Percentiles rank a stretch among this genome's conserved stretches.
Conservation (phyloP, 192 early-diverging fungal genomes). For the Podila verticillata region DNA sequence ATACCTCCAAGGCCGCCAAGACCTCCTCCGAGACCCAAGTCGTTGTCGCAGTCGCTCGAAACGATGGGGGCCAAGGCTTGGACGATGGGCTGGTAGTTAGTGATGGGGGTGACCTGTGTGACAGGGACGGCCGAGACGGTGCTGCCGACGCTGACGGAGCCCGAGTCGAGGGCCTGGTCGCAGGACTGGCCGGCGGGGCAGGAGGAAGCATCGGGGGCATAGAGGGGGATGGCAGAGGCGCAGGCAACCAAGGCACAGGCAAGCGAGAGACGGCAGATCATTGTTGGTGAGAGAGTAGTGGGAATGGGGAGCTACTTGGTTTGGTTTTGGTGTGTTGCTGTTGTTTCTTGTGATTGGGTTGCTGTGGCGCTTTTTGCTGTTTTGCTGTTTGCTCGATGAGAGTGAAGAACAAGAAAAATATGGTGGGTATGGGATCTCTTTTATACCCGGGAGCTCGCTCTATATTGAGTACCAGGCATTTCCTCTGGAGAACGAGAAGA, state of each 20-base stretch:
- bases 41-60: constrained; percentile 9
- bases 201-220: not conserved
- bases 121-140: constrained; percentile 18
- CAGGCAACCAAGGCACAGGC: constrained; percentile 21
- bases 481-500: too few relatives aligned
- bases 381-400: not conserved
- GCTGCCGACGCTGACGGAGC: constrained; percentile 12
- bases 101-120: constrained; percentile 35
- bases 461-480: too few relatives aligned
- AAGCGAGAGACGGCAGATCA: constrained; percentile 31
- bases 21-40: not conserved
- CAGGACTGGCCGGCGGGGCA: not conserved
- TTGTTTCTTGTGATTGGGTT: not conserved
- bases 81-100: constrained; percentile 40
- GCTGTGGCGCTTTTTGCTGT: not conserved
- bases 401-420: not conserved
- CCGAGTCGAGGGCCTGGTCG: constrained; percentile 19
- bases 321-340: not conserved
- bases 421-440: not conserved
- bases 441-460: not conserved
- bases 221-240: constrained; percentile 8
- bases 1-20: not conserved
- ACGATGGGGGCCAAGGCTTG: constrained; percentile 38
- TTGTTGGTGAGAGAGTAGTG: not conserved
- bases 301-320: too few relatives aligned